Evolutionary conservation across 169 alveolate species (phyloP).

Genomic region (Cryptosporidium sp.): DNA sequence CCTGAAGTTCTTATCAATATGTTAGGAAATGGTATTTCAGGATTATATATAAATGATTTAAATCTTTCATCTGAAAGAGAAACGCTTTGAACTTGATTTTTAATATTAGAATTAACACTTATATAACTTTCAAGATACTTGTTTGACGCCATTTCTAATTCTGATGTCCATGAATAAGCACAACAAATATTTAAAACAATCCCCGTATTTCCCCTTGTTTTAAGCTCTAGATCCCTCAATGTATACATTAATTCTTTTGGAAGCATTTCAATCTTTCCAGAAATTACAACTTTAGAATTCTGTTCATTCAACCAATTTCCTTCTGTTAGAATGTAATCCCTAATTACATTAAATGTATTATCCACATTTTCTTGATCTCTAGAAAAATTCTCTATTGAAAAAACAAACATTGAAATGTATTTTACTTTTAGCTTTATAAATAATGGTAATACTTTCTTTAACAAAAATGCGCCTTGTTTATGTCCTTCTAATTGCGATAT

Average conservation of each 20-base stretch:
- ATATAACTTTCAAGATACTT: not conserved
- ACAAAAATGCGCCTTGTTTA: conserved; percentile 77
- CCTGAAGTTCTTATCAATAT: conserved; percentile 90
- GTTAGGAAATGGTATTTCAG: conserved; percentile 86
- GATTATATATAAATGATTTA: conserved; percentile 80
- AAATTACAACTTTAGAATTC: conserved; percentile 29
- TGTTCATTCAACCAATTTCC: conserved; percentile 3
- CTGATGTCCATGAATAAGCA: conserved; percentile 62
- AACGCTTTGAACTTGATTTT: not conserved
- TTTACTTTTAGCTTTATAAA: conserved; percentile 82
- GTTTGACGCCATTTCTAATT: conserved; percentile 39
- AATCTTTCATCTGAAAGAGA: conserved; percentile 29
- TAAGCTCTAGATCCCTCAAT: conserved; percentile 12
- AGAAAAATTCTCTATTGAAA: conserved; percentile 87
- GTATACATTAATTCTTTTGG: conserved; percentile 11
- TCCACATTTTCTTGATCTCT: conserved; percentile 81
- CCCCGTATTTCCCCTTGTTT: conserved; percentile 21
- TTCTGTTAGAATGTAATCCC: conserved; percentile 58
- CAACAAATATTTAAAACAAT: conserved; percentile 61
- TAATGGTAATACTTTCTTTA: conserved; percentile 81
- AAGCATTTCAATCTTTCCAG: conserved; percentile 51
- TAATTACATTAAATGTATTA: conserved; percentile 69
- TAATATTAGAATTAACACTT: not conserved
- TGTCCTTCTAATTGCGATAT: conserved; percentile 81
- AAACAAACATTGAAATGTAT: conserved; percentile 86